phyloP scores from a whole-genome alignment of 2,329 filamentous ascomycete genomes.

The Colletotrichum truncatum region DNA sequence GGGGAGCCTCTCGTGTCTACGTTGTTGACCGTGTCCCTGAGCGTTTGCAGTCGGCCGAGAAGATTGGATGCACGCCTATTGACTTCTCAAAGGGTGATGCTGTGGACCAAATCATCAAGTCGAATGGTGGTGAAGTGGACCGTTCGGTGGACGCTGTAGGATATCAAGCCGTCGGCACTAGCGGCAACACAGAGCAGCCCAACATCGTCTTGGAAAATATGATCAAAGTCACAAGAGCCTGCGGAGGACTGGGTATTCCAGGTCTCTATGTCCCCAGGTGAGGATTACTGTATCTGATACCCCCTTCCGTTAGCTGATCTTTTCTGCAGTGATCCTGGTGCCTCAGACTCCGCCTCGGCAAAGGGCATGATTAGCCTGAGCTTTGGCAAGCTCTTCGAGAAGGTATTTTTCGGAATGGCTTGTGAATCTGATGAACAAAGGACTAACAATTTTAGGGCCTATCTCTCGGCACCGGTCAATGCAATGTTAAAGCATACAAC shows the following conservation, averaged over 20 bases:
- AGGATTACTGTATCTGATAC: neutral
- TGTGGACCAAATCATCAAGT: constrained; percentile 67
- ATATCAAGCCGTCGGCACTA: constrained; percentile 67
- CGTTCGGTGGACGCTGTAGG: constrained; percentile 73
- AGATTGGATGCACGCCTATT: constrained; percentile 69
- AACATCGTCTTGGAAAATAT: constrained; percentile 72
- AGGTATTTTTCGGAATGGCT: constrained; percentile 50
- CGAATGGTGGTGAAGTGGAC: constrained; percentile 65
- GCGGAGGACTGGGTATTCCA: constrained; percentile 69
- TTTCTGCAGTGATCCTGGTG: constrained; percentile 65
- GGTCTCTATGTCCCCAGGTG: constrained; percentile 56
- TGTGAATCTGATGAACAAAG: neutral
- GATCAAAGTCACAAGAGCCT: constrained; percentile 69
- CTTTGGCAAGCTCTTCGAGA: constrained; percentile 76
- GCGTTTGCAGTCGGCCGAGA: constrained; percentile 65
- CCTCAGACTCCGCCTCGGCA: constrained; percentile 66
- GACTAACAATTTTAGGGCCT: constrained; percentile 54
- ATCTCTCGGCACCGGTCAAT: constrained; percentile 69
- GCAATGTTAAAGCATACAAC: constrained; percentile 76
- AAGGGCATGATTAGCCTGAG: constrained; percentile 71
- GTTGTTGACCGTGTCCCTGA: constrained; percentile 71
- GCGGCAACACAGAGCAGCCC: constrained; percentile 66
- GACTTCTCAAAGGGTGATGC: constrained; percentile 69
- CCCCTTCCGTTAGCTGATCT: neutral
- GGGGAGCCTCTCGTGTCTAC: constrained; percentile 69